Conservation (phyloP, 192 early-diverging fungal genomes). For the Obelidium mucronatum region DNA sequence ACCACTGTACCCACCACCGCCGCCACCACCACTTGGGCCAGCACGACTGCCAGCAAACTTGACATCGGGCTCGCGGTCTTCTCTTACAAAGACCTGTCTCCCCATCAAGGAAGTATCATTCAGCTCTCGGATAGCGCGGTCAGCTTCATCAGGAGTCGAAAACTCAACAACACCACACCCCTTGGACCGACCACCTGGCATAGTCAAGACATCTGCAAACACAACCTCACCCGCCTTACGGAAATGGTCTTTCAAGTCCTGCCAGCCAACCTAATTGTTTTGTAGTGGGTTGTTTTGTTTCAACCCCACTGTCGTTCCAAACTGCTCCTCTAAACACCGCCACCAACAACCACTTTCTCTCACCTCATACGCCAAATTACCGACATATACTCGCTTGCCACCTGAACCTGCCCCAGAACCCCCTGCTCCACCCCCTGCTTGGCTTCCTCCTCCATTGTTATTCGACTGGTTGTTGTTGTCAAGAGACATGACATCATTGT, state of each 20-base stretch:
- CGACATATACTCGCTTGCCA: slow-evolving; percentile 86
- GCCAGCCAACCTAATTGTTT: slow-evolving; percentile 59
- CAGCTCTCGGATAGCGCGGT: slow-evolving; percentile 73
- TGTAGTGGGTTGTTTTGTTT: neutral
- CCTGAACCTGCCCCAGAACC: too few species aligned
- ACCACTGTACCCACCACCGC: slow-evolving; percentile 20
- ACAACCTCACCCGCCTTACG: slow-evolving; percentile 79
- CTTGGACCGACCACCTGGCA: slow-evolving; percentile 69
- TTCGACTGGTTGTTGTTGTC: slow-evolving; percentile 5
- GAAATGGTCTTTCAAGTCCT: slow-evolving; percentile 85
- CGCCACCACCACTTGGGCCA: neutral
- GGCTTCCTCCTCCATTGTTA: neutral
- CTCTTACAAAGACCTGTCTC: slow-evolving; percentile 77
- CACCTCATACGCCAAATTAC: slow-evolving; percentile 78
- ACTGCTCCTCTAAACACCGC: neutral
- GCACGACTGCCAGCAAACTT: slow-evolving; percentile 34
- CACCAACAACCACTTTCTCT: neutral
- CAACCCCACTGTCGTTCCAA: neutral
- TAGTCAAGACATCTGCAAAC: slow-evolving; percentile 75
- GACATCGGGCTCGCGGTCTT: slow-evolving; percentile 73
- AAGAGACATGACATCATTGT: slow-evolving; percentile 19
- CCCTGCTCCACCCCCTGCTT: too few species aligned
- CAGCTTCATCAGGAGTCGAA: slow-evolving; percentile 75
- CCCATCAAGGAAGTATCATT: slow-evolving; percentile 75
- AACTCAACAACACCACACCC: slow-evolving; percentile 82